A percentile compares a stretch with the other conserved stretches of the same genome.
These are phyloP conservation scores for Blastocystis sp. DNA, from an alignment of 352 stramenopile genomes.

Conservation along the genomic window DNA sequence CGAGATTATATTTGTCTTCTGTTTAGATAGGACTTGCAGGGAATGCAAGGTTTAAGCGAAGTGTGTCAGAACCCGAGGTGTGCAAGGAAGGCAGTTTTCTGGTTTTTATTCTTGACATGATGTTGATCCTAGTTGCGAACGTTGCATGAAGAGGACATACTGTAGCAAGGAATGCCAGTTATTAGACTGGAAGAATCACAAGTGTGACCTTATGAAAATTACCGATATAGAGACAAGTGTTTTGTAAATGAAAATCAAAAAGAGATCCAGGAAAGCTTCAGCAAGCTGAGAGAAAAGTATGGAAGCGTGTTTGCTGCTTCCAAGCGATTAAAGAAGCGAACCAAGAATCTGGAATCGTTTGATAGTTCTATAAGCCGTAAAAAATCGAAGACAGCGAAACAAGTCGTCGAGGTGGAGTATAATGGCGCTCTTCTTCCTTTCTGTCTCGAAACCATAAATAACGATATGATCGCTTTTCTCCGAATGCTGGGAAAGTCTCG, in stretches of 20 bases:
- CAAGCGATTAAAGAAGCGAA: background rate
- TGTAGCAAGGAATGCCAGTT: slow-evolving; percentile 46
- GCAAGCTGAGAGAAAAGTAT: slow-evolving; percentile 2
- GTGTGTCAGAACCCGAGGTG: slow-evolving; percentile 34
- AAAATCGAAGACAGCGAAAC: background rate
- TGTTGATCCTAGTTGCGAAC: background rate
- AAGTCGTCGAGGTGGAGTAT: background rate
- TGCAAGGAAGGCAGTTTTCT: slow-evolving; percentile 22
- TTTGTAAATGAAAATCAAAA: slow-evolving; percentile 9
- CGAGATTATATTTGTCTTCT: background rate
- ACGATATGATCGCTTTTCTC: slow-evolving; percentile 15
- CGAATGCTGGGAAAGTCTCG: background rate
- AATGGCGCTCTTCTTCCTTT: slow-evolving; percentile 27
- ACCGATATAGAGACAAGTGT: background rate
- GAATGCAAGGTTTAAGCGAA: slow-evolving; percentile 8
- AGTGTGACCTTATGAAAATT: background rate
- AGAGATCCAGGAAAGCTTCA: background rate
- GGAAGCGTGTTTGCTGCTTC: background rate
- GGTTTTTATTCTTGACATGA: background rate
- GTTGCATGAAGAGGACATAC: slow-evolving; percentile 37
- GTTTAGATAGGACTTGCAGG: background rate
- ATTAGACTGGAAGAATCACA: slow-evolving; percentile 9
- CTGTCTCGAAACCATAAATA: slow-evolving; percentile 25
- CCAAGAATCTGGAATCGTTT: background rate
- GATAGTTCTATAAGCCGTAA: background rate